These are phyloP conservation scores for Penicillium coprophilum DNA, from an alignment of 495 filamentous ascomycete genomes.

Conservation along the genomic window DNA sequence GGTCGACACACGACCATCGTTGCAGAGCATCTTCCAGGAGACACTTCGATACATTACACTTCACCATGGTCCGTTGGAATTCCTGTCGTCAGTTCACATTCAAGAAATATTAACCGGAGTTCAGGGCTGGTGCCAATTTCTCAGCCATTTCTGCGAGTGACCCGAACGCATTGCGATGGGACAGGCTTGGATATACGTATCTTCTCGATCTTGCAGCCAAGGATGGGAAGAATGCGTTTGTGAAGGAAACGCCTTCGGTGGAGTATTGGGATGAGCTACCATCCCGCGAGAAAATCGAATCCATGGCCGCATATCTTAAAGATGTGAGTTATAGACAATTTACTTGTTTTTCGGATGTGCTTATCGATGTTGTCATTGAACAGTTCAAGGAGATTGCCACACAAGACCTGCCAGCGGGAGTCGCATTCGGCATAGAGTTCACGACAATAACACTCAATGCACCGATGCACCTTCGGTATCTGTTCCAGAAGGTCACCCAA, in stretches of 20 bases:
- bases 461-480: slow-evolving; percentile 26
- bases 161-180: slow-evolving; percentile 33
- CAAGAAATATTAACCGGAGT: neutral
- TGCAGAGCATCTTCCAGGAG: slow-evolving; percentile 35
- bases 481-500: slow-evolving; percentile 7
- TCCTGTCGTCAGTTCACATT: neutral
- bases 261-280: slow-evolving; percentile 37
- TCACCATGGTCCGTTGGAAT: slow-evolving; percentile 33
- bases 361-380: neutral
- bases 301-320: slow-evolving; percentile 31
- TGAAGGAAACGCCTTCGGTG: slow-evolving; percentile 23
- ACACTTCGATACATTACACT: slow-evolving; percentile 29
- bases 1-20: slow-evolving; percentile 27
- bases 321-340: slow-evolving; percentile 19
- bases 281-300: slow-evolving; percentile 26
- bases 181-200: slow-evolving; percentile 29
- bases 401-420: slow-evolving; percentile 24
- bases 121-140: slow-evolving; percentile 37
- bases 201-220: slow-evolving; percentile 23
- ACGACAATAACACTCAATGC: slow-evolving; percentile 34
- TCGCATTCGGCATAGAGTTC: slow-evolving; percentile 29
- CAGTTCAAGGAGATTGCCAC: slow-evolving; percentile 15
- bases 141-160: slow-evolving; percentile 35
- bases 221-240: slow-evolving; percentile 25
- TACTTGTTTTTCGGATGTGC: neutral